A percentile compares a stretch with the other conserved stretches of the same genome.
Conservation (phyloP, 495 filamentous ascomycete species). For the Neurospora terricola region DNA sequence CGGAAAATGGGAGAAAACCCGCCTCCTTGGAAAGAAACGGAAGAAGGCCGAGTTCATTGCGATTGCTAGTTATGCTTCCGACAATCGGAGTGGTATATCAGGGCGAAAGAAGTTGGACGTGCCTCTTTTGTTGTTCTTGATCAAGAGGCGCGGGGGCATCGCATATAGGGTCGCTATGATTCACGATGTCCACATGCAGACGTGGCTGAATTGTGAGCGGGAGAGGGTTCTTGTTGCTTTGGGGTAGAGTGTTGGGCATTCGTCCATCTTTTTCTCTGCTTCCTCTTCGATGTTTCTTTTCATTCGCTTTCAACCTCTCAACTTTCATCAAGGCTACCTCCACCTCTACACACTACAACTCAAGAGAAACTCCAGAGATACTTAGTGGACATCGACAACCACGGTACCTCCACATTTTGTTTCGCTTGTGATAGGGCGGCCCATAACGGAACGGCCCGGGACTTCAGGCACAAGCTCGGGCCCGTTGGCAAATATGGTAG, state of each 20-base stretch:
- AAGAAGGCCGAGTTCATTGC: not conserved
- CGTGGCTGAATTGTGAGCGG: not conserved
- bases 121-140: not conserved
- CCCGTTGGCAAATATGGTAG: not conserved
- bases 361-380: not conserved
- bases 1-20: not conserved
- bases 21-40: not conserved
- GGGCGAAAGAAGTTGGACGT: no score
- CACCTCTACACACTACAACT: not conserved
- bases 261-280: not conserved
- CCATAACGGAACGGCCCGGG: not conserved
- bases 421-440: not conserved
- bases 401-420: not conserved
- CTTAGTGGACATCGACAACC: not conserved
- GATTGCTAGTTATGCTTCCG: not conserved
- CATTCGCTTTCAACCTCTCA: not conserved
- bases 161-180: not conserved
- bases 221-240: not conserved
- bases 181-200: accelerated
- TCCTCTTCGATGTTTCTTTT: not conserved
- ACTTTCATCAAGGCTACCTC: not conserved
- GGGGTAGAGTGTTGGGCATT: not conserved
- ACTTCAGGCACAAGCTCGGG: not conserved
- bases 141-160: not conserved
- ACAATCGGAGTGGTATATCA: no score